phyloP scores from a whole-genome alignment of 139 green algal species.

The Asterochloris erici region DNA sequence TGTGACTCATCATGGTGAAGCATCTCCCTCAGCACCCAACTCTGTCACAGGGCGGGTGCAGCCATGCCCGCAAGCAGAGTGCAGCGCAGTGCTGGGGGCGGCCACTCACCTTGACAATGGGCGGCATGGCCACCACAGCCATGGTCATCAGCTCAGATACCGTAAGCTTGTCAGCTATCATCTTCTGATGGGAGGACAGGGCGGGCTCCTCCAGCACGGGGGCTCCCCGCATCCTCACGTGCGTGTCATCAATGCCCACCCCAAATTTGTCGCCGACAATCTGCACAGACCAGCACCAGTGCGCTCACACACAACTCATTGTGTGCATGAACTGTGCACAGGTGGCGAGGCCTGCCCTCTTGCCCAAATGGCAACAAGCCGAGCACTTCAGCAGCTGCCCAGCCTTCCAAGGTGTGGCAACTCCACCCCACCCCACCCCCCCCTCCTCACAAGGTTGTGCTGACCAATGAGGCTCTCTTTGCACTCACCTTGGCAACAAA shows the following conservation, averaged over 20 bases:
- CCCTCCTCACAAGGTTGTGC: background rate
- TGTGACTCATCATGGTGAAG: too few species aligned
- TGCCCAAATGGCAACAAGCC: background rate
- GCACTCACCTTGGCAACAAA: conserved; percentile 64
- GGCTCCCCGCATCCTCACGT: conserved; percentile 60
- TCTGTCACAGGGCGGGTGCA: too few species aligned
- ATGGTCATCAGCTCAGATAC: conserved; percentile 60
- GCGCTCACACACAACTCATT: background rate
- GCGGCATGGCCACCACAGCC: conserved; percentile 49
- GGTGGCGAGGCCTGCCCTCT: background rate
- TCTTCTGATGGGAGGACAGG: conserved; percentile 46
- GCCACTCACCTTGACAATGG: conserved; percentile 28
- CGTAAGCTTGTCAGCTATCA: conserved; percentile 60
- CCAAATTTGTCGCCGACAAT: conserved; percentile 57
- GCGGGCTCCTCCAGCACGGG: conserved; percentile 54
- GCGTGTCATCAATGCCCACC: conserved; percentile 66
- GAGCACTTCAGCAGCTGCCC: background rate
- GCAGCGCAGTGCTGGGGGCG: too few species aligned
- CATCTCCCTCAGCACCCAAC: too few species aligned
- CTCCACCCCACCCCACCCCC: background rate
- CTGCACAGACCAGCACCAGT: background rate
- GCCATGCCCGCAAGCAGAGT: too few species aligned
- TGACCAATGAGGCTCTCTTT: background rate
- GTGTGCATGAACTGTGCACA: background rate
- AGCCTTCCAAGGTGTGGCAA: background rate